These are phyloP conservation scores for Hypomyces rosellus DNA, from an alignment of 2,329 filamentous ascomycete genomes.

Conservation along the genomic window DNA sequence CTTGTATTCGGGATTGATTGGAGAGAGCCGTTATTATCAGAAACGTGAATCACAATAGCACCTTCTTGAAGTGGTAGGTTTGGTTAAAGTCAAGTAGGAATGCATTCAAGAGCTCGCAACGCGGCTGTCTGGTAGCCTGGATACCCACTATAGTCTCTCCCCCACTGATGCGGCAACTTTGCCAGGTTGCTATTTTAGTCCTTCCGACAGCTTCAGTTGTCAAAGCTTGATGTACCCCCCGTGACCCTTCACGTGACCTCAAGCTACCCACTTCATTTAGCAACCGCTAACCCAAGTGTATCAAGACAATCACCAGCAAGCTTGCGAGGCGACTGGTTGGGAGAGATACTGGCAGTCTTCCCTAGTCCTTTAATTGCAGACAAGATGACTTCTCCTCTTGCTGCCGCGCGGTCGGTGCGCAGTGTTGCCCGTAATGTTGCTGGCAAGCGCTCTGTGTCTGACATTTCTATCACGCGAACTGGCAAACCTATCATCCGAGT, in stretches of 20 bases:
- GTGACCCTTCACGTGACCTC: slow-evolving; percentile 23
- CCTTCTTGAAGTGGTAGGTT: not conserved
- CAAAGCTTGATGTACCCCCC: slow-evolving; percentile 8
- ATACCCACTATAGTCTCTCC: not conserved
- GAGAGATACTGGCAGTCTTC: slow-evolving; percentile 25
- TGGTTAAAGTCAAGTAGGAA: not conserved
- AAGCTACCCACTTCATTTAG: slow-evolving; percentile 20
- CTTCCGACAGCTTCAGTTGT: slow-evolving; percentile 5
- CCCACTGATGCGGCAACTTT: not conserved
- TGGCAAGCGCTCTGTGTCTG: slow-evolving; percentile 57
- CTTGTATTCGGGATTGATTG: not conserved
- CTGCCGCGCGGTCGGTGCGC: slow-evolving; percentile 49
- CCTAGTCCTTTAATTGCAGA: slow-evolving; percentile 22
- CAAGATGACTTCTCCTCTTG: slow-evolving; percentile 52
- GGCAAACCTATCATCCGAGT: slow-evolving; percentile 90
- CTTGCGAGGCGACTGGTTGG: slow-evolving; percentile 16
- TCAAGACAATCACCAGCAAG: slow-evolving; percentile 18
- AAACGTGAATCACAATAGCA: not conserved
- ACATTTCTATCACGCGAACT: slow-evolving; percentile 89
- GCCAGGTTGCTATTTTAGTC: not conserved
- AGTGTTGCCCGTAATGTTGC: slow-evolving; percentile 40
- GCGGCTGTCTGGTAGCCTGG: slow-evolving; percentile 36
- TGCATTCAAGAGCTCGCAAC: slow-evolving; percentile 16
- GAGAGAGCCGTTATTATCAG: too few species aligned
- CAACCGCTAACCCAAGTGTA: slow-evolving; percentile 13